Conservation (phyloP, 2,329 filamentous ascomycete genomes). For the Penicillium italicum region DNA sequence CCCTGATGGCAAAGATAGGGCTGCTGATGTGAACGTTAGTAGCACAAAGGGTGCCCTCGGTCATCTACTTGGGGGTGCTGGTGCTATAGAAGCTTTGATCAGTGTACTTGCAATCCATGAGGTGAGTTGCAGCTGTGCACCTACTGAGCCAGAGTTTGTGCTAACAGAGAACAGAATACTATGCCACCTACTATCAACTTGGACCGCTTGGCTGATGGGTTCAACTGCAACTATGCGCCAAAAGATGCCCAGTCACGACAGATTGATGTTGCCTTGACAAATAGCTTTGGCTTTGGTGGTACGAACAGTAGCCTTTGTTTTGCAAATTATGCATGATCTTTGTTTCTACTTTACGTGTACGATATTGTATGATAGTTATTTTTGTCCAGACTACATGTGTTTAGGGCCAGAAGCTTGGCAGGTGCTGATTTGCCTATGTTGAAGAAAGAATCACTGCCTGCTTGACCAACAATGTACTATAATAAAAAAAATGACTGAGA, state of each 20-base stretch:
- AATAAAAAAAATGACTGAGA: not conserved
- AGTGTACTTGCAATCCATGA: conserved; percentile 73
- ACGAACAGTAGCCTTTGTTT: conserved; percentile 92
- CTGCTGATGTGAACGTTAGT: conserved; percentile 72
- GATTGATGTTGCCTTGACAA: conserved; percentile 75
- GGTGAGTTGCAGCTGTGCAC: conserved; percentile 50
- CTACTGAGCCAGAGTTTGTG: not conserved
- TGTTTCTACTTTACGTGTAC: not conserved
- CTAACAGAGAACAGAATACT: conserved; percentile 55
- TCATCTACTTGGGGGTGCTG: conserved; percentile 86
- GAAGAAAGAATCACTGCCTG: not conserved
- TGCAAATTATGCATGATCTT: conserved; percentile 24
- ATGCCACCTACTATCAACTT: conserved; percentile 88
- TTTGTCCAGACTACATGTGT: not conserved
- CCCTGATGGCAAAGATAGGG: conserved; percentile 59
- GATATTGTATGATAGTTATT: conserved; percentile 12
- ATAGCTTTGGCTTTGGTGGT: conserved; percentile 97
- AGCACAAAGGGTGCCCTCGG: conserved; percentile 93
- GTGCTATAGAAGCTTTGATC: conserved; percentile 85
- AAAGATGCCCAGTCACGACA: conserved; percentile 64
- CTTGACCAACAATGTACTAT: not conserved
- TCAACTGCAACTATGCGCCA: conserved; percentile 82
- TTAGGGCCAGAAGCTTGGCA: not conserved
- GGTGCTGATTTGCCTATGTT: not conserved
- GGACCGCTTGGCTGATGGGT: conserved; percentile 59